Percentiles rank a stretch among this genome's conserved stretches.
Evolutionary conservation across 2,329 filamentous ascomycete species (phyloP).

Genomic region (Pseudomassariella vexata): DNA sequence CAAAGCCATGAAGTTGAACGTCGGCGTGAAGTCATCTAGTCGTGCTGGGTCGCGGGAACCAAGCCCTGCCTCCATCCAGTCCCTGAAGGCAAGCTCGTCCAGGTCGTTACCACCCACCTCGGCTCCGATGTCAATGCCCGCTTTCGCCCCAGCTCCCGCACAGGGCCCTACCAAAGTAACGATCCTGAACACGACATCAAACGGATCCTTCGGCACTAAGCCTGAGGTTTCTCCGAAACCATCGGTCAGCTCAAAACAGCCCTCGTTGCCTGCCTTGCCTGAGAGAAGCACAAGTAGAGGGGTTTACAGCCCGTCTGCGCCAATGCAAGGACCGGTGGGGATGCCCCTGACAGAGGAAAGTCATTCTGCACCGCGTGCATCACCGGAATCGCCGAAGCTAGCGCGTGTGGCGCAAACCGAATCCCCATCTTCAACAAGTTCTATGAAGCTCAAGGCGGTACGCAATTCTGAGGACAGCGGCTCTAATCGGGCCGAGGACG

Average conservation of each 20-base stretch:
- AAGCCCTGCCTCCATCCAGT: not conserved
- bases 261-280: conserved; percentile 22
- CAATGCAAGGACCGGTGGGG: conserved; percentile 11
- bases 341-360: conserved; percentile 4
- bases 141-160: conserved; percentile 8
- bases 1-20: conserved; percentile 12
- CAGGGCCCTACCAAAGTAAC: conserved; percentile 13
- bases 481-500: conserved; percentile 44
- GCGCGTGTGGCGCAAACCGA: conserved; percentile 38
- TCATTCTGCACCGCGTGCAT: conserved; percentile 10
- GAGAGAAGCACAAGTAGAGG: conserved; percentile 22
- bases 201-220: conserved; percentile 13
- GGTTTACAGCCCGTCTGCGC: too few relatives aligned
- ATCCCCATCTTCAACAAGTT: conserved; percentile 44
- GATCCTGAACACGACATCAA: conserved; percentile 9
- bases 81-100: conserved; percentile 6
- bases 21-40: too few relatives aligned
- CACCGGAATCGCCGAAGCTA: conserved; percentile 22
- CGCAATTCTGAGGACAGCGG: conserved; percentile 54
- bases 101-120: conserved; percentile 4
- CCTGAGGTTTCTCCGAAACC: conserved; percentile 16
- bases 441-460: conserved; percentile 45
- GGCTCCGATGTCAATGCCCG: conserved; percentile 2
- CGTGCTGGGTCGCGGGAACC: too few relatives aligned
- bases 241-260: conserved; percentile 13